Base-by-base conservation (phyloP, 2,329 filamentous ascomycete species). In the Botrytis porri region DNA sequence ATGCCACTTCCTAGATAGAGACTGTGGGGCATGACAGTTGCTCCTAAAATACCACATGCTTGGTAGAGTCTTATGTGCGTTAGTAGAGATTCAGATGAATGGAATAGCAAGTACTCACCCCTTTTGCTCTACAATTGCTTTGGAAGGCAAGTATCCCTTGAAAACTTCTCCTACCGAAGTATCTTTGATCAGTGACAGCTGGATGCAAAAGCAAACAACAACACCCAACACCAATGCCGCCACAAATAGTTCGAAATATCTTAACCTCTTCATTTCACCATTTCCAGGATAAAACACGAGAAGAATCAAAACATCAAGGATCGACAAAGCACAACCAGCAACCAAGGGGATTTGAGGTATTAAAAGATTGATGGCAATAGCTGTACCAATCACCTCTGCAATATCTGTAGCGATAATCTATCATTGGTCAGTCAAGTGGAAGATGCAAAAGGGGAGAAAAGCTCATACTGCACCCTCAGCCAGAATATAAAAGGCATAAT, bases 31-130 rank as follows among this genome's bases (percentile, higher is more conserved):
- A 92, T 92, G 37, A 92, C 90, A 0, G 92, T 94, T 5, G 92
- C 92, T 2, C 92, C 92, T 0, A 94, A 84, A 73, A 94, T 94
- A 69, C 92, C 92, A 75, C 92, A 94, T 1, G 91, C 88, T 81
- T 92, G 90, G 79, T 92, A 93, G 0, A 90, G 79, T 65, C 85
- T 82, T 71, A 4, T 39, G 1, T n/a, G 12, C 5, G n/a, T 81
- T 64, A 81, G 77, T 41, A 29, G n/a, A 25, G 16, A 9, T 37
- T 32, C 22, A 10, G 16, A 20, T 51, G 6, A 18, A 12, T 25
- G 25, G 62, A 45, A 25, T 37, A 60, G 25, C 39, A 32, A 69
- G 10, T 32, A 62, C 82, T 67, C 77, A 86, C 82, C 86, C 90
- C 78, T 89, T 78, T 2, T 86, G 85, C 79, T 91, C 82, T 1